phyloP scores from a whole-genome alignment of 805 yeast genomes.

The Wickerhamiella hasegawae region DNA sequence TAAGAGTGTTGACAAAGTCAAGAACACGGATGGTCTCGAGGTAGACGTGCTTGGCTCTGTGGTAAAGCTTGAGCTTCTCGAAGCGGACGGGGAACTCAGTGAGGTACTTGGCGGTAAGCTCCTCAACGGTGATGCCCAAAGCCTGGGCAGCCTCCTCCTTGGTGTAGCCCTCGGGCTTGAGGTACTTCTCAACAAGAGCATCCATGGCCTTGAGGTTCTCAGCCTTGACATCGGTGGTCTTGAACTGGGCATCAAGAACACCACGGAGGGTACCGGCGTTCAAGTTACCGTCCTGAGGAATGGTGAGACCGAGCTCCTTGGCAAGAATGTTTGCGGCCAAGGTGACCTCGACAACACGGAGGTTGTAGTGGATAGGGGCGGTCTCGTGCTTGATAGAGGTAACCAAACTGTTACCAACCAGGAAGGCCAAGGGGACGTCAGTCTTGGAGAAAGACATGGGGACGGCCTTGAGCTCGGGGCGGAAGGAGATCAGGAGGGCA shows the following conservation, averaged over 20 bases:
- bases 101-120: constrained; percentile 31
- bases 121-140: constrained; percentile 28
- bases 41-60: constrained; percentile 47
- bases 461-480: constrained; percentile 38
- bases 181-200: constrained; percentile 28
- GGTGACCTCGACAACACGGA: constrained; percentile 57
- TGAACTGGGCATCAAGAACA: constrained; percentile 36
- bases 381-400: constrained; percentile 53
- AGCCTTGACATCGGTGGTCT: constrained; percentile 20
- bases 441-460: constrained; percentile 38
- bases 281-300: constrained; percentile 35
- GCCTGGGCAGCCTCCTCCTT: constrained; percentile 31
- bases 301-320: constrained; percentile 24
- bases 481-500: constrained; percentile 43
- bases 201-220: constrained; percentile 28
- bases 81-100: constrained; percentile 41
- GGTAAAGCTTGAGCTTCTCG: constrained; percentile 37
- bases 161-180: constrained; percentile 32
- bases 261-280: constrained; percentile 47
- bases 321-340: constrained; percentile 50
- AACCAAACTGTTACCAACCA: constrained; percentile 48
- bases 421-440: constrained; percentile 31
- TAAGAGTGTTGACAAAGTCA: constrained; percentile 29
- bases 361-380: constrained; percentile 52
- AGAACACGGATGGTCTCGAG: constrained; percentile 46